Base-by-base conservation (phyloP, 2,329 filamentous ascomycete species). In the Phialophora macrospora region DNA sequence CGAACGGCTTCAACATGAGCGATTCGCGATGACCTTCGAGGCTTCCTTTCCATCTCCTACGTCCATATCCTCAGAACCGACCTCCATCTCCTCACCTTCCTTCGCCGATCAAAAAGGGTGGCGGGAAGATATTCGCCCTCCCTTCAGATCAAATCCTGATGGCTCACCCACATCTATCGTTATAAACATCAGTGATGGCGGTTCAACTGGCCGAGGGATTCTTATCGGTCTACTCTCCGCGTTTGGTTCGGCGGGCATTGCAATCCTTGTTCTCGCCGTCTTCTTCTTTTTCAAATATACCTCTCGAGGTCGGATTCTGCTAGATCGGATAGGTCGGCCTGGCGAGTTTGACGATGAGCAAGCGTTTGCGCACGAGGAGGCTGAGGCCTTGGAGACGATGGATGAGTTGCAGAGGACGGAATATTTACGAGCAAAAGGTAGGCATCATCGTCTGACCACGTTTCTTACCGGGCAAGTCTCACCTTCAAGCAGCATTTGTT, bases 291-390 rank as follows among this genome's bases (percentile, higher is more conserved):
- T 98, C 79, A 88, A 91, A 80, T 96, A 96, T 77, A 97, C 94
- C 44, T 87, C 85, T 62, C 90, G 90, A 58, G 94, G 94, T 51
- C 88, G 94, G 72, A 97, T 99, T 75, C 87, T 98, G 69, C 86
- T 99, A 72, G 95, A 99, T 80, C 89, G 94, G 70, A 90, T 99
- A 77, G 93, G 93, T 54, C 86, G 94, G 66, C 95, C 95, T 0
- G 95, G 95, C 73, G 95, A 98, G 80, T 99, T 93, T 78, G 95
- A 99, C 77, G 95, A 99, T 80, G 95, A 98, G 78, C 94, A 98
- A 80, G 91, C 92, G 11, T 97, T 97, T 81, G 85, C 89, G 70
- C 88, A 91, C 75, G 95, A 98, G 78, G 95, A 99, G 86, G 93
- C 92, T 41, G 93, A 97, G 78, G 95, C 95, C 65, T 81, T 99